Base-by-base conservation (phyloP, 2,329 filamentous ascomycete species). In the Emmonsiellopsis sp. region DNA sequence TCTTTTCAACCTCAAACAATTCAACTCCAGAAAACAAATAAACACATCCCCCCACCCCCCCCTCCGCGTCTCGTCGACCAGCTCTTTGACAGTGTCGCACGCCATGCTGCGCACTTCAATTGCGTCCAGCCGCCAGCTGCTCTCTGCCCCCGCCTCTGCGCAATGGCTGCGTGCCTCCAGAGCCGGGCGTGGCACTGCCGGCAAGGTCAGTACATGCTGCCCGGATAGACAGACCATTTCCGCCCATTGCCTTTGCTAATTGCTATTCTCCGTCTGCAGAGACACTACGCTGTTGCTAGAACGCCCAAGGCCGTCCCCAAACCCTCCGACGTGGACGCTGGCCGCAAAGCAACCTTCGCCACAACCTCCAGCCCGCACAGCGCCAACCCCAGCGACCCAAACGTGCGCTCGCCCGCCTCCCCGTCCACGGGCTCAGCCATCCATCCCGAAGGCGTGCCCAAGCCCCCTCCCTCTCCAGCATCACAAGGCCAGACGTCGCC, bases 31-130 rank as follows among this genome's bases (percentile, higher is more conserved):
- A 5, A 32, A 46, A 32, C n/a, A 39, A 32, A 27, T 21, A 39
- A 27, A 31, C 3, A 63, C 61, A 54, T 55, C 63, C 62, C 57
- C 58, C 55, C 61, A 57, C 55, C 57, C 57, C 57, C 55, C 53
- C 59, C 57, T 62, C 58, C 56, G 58, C 60, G 58, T 58, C 58
- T 21, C 27, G 21, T 49, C 36, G 47, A 49, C 47, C 56, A 59
- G 55, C 55, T 61, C 61, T 62, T 61, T 61, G 62, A 65, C 63
- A 64, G 67, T 68, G 68, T 70, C 70, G 75, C 74, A 67, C 71
- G 74, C 65, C 62, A 80, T 80, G 77, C 74, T 80, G 75, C 77
- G 77, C 70, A 74, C 73, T 63, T 77, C 76, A 64, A 70, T 79
- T 68, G 65, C 68, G 59, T 69, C 74, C 60, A 68, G 74, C 65